These are phyloP conservation scores for Prunus davidiana DNA, from an alignment of 306 rosid species.

Conservation along the genomic window DNA sequence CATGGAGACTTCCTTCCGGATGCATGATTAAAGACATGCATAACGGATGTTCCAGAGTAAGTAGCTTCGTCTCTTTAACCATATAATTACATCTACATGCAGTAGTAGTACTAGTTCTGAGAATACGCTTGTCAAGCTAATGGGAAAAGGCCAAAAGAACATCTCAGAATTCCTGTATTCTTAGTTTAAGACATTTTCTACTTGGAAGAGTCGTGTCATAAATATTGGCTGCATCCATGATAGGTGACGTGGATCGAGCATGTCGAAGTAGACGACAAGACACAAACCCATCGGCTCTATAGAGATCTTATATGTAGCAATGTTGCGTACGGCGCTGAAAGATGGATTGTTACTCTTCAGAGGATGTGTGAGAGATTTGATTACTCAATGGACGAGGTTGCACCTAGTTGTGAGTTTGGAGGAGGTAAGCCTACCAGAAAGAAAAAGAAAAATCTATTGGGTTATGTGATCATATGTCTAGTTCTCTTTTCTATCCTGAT, in stretches of 20 bases:
- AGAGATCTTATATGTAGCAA: constrained; percentile 36
- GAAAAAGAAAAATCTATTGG: neutral
- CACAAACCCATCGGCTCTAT: constrained; percentile 41
- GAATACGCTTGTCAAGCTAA: neutral
- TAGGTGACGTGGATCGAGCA: constrained; percentile 82
- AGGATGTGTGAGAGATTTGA: constrained; percentile 62
- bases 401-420: constrained; percentile 21
- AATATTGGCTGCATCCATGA: neutral
- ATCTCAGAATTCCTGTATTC: neutral
- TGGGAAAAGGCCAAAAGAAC: neutral
- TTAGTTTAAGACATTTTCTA: neutral
- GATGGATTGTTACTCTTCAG: constrained; percentile 64
- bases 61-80: constrained; percentile 1
- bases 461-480: neutral
- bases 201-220: neutral
- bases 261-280: constrained; percentile 56
- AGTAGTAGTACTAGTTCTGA: neutral
- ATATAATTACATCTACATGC: neutral
- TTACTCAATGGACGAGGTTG: constrained; percentile 5
- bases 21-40: constrained; percentile 56
- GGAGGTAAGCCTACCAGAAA: constrained; percentile 32
- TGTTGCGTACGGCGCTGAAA: constrained; percentile 58
- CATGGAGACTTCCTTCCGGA: constrained; percentile 78
- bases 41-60: constrained; percentile 48
- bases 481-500: neutral